Percentiles rank a stretch among this genome's conserved stretches.
phyloP scores from a whole-genome alignment of 2,329 filamentous ascomycete genomes.

The Botrytis fragariae region DNA sequence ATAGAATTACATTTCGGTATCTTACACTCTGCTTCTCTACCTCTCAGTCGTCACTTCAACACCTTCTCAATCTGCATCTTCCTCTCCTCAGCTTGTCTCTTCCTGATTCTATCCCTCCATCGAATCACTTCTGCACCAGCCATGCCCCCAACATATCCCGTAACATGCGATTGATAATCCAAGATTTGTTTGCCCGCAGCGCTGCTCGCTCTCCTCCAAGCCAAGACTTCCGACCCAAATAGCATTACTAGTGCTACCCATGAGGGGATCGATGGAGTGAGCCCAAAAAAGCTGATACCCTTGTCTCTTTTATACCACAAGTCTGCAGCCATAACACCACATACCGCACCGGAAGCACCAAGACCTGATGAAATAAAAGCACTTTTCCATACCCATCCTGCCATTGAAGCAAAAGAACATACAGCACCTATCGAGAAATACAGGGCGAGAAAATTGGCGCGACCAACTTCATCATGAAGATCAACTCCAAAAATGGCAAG shows the following conservation, averaged over 20 bases:
- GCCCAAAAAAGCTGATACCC: constrained; percentile 54
- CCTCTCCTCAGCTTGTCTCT: constrained; percentile 29
- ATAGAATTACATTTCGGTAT: not conserved
- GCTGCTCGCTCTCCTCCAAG: constrained; percentile 38
- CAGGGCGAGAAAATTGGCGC: constrained; percentile 66
- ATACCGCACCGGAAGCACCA: constrained; percentile 65
- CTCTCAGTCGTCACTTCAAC: not conserved
- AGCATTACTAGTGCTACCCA: constrained; percentile 53
- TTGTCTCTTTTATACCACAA: constrained; percentile 58
- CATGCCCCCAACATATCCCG: constrained; percentile 39
- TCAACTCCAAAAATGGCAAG: constrained; percentile 65
- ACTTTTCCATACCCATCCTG: constrained; percentile 41
- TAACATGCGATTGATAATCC: constrained; percentile 42
- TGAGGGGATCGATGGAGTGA: constrained; percentile 55
- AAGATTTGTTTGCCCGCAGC: constrained; percentile 26
- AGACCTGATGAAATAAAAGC: constrained; percentile 50
- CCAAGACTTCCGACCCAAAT: constrained; percentile 49
- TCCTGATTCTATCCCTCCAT: constrained; percentile 28
- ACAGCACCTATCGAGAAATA: constrained; percentile 59
- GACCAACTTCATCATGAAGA: constrained; percentile 68
- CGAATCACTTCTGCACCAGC: constrained; percentile 32
- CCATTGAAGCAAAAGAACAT: constrained; percentile 58
- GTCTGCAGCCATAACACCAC: constrained; percentile 60
- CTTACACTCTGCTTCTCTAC: not conserved
- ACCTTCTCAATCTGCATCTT: constrained; percentile 27